These are phyloP conservation scores for Starmerella floricola DNA, from an alignment of 805 yeast species.

Conservation along the genomic window DNA sequence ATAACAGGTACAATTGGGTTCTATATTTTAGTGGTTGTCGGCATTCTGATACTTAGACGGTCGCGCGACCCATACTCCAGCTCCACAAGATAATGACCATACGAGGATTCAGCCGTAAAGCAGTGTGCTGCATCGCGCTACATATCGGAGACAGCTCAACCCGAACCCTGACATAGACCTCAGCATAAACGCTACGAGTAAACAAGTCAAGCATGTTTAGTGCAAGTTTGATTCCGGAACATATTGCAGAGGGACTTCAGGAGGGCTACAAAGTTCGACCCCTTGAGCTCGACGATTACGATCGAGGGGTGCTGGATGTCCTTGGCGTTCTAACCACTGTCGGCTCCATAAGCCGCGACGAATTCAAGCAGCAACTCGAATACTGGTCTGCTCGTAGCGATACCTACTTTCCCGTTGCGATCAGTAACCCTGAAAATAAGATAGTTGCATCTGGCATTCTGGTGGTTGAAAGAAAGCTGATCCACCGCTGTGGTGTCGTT, in stretches of 20 bases:
- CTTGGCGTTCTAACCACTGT: conserved; percentile 67
- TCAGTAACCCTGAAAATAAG: conserved; percentile 38
- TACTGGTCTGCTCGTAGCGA: conserved; percentile 45
- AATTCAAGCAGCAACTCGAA: conserved; percentile 41
- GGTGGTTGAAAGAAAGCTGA: conserved; percentile 62
- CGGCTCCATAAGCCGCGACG: conserved; percentile 47
- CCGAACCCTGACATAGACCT: no score
- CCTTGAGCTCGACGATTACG: conserved; percentile 43
- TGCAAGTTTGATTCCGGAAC: conserved; percentile 23
- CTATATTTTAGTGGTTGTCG: no score
- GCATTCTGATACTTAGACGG: no score
- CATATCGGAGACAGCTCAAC: no score
- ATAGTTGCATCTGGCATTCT: conserved; percentile 80
- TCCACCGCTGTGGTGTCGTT: conserved; percentile 72
- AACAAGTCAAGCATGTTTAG: conserved; percentile 14
- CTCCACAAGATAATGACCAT: no score
- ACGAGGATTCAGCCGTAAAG: no score
- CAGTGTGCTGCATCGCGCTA: no score
- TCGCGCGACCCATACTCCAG: no score
- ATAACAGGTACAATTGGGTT: no score
- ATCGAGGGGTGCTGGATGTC: conserved; percentile 50
- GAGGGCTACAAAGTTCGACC: conserved; percentile 57
- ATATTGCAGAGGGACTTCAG: conserved; percentile 33
- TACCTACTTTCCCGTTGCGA: conserved; percentile 58
- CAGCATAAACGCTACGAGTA: no score